Evolutionary conservation across 306 rosid genomes (phyloP).

Genomic region (Begonia masoniana): DNA sequence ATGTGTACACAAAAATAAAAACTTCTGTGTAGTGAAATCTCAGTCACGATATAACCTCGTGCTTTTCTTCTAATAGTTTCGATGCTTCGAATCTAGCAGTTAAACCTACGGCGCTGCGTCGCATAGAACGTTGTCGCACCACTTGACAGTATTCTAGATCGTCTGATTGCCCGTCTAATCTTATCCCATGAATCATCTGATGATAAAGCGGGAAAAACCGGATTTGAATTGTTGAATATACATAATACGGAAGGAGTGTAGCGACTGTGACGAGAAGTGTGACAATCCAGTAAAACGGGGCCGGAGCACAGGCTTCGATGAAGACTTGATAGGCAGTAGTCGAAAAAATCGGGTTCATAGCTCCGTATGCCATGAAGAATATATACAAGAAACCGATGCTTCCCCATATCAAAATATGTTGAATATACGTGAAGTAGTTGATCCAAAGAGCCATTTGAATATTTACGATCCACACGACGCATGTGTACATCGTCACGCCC

Average conservation of each 20-base stretch:
- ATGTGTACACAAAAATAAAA: constrained; percentile 35
- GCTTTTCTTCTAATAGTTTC: constrained; percentile 31
- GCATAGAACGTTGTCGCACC: constrained; percentile 66
- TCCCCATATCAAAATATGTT: constrained; percentile 93
- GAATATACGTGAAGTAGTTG: constrained; percentile 72
- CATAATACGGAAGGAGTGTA: constrained; percentile 57
- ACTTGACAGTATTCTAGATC: constrained; percentile 71
- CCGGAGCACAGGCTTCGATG: constrained; percentile 80
- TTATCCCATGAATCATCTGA: constrained; percentile 89
- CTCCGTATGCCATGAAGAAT: constrained; percentile 83
- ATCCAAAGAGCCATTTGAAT: constrained; percentile 91
- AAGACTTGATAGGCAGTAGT: constrained; percentile 87
- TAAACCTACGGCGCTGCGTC: constrained; percentile 67
- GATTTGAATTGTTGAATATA: constrained; percentile 50
- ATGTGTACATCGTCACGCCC: constrained; percentile 78
- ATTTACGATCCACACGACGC: constrained; percentile 89
- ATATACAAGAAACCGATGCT: constrained; percentile 65
- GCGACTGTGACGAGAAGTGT: constrained; percentile 47
- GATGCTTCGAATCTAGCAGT: constrained; percentile 90
- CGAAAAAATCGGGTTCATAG: constrained; percentile 48
- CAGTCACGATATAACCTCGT: constrained; percentile 9
- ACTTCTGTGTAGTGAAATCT: constrained; percentile 12
- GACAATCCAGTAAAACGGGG: constrained; percentile 67
- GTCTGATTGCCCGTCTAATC: constrained; percentile 49
- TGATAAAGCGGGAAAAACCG: constrained; percentile 79